phyloP scores from a whole-genome alignment of 148 eudicot species.

The Vaccinium vitisidaea region DNA sequence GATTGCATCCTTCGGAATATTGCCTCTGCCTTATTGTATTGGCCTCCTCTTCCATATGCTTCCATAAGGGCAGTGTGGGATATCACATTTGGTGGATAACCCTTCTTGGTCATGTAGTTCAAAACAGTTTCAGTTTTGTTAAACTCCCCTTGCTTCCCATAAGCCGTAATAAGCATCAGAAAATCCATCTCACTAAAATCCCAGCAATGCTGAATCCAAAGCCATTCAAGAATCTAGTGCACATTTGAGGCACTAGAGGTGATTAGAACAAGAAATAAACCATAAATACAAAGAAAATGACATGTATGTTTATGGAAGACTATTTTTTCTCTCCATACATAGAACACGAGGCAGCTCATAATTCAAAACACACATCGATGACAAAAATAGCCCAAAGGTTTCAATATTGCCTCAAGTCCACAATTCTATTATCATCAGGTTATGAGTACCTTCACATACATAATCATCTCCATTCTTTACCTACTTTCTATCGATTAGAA shows the following conservation, averaged over 20 bases:
- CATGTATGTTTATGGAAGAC: neutral
- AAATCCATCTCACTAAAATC: conserved; percentile 81
- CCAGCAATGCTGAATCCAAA: conserved; percentile 93
- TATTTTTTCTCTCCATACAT: neutral
- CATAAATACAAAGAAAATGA: neutral
- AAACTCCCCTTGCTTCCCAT: conserved; percentile 84
- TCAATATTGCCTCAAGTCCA: neutral
- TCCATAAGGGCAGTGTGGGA: conserved; percentile 97
- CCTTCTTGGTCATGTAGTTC: conserved; percentile 69
- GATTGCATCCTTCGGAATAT: conserved; percentile 86
- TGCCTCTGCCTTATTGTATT: conserved; percentile 76
- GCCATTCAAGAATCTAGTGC: conserved; percentile 89
- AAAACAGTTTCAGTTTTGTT: conserved; percentile 71
- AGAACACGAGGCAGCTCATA: neutral
- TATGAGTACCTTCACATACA: neutral
- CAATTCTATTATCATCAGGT: neutral
- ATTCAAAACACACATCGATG: neutral
- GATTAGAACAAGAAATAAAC: conserved; percentile 12
- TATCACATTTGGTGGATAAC: conserved; percentile 63
- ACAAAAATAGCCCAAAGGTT: neutral
- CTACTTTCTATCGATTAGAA: neutral
- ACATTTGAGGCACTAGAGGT: conserved; percentile 4
- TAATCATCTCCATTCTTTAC: neutral
- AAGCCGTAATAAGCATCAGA: conserved; percentile 87
- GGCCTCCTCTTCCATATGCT: conserved; percentile 91